Conservation (phyloP, 352 stramenopile species). For the Phytophthora chlamydospora region DNA sequence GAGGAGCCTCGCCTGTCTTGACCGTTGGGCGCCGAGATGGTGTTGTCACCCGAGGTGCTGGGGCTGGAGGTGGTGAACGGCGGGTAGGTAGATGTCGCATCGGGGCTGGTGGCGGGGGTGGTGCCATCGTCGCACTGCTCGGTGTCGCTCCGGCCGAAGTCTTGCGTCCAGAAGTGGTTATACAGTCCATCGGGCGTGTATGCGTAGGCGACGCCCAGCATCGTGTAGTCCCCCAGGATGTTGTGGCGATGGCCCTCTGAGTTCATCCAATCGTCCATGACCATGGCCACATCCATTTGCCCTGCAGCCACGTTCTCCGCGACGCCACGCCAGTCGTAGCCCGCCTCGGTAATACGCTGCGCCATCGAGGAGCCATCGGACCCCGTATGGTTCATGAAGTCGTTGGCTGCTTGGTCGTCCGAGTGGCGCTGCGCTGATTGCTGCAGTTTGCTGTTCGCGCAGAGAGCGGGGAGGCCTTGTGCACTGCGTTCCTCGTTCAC, state of each 20-base stretch:
- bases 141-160: conserved; percentile 47
- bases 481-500: conserved; percentile 55
- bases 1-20: conserved; percentile 11
- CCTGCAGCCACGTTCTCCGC: conserved; percentile 53
- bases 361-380: conserved; percentile 43
- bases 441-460: conserved; percentile 43
- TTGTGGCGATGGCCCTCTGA: conserved; percentile 44
- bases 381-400: conserved; percentile 59
- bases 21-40: conserved; percentile 18
- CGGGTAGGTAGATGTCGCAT: no score
- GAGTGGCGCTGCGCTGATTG: conserved; percentile 33
- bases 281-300: conserved; percentile 36
- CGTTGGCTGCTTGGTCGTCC: conserved; percentile 48
- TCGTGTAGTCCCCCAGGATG: conserved; percentile 47
- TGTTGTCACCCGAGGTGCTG: conserved; percentile 13
- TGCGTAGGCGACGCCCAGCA: conserved; percentile 50
- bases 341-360: conserved; percentile 42
- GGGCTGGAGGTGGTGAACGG: not conserved
- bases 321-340: conserved; percentile 54
- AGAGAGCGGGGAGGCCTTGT: conserved; percentile 37
- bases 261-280: conserved; percentile 54
- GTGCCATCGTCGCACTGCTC: conserved; percentile 41
- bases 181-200: conserved; percentile 35
- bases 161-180: conserved; percentile 64
- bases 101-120: not conserved